phyloP scores from a whole-genome alignment of 2,329 filamentous ascomycete genomes.

The Cercospora nicotianae region DNA sequence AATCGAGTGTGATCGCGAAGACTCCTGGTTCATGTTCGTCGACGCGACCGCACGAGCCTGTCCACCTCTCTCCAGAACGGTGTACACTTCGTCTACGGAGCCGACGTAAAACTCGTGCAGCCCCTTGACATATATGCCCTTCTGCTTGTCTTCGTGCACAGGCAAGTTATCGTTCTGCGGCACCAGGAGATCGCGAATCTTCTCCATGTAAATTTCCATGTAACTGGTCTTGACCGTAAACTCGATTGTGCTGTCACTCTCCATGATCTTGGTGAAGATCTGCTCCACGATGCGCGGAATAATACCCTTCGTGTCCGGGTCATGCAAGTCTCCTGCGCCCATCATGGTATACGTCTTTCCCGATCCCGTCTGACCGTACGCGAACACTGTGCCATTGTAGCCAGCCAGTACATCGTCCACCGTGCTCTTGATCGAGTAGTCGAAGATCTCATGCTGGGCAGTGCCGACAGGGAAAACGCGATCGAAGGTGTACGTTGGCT shows the following conservation, averaged over 20 bases:
- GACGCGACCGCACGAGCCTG: constrained; percentile 86
- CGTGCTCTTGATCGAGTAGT: constrained; percentile 93
- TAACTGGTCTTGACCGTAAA: constrained; percentile 99
- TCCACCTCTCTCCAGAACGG: constrained; percentile 92
- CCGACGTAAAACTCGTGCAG: constrained; percentile 93
- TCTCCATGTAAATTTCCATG: constrained; percentile 99
- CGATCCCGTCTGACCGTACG: constrained; percentile 95
- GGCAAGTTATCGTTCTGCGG: constrained; percentile 95
- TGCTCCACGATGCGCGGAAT: constrained; percentile 97
- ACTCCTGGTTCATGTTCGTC: constrained; percentile 99
- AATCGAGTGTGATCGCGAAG: constrained; percentile 95
- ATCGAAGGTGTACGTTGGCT: constrained; percentile 85
- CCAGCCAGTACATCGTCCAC: constrained; percentile 98
- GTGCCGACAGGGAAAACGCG: constrained; percentile 95
- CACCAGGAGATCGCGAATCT: constrained; percentile 87
- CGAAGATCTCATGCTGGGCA: constrained; percentile 89
- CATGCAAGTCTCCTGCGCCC: constrained; percentile 83
- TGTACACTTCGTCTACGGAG: constrained; percentile 92
- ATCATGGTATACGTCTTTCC: constrained; percentile 99
- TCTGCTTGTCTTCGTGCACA: constrained; percentile 96
- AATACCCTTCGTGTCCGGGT: constrained; percentile 83
- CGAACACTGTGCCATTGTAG: constrained; percentile 98
- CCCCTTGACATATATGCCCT: constrained; percentile 95
- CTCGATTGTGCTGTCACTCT: constrained; percentile 89
- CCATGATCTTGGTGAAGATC: constrained; percentile 93